Base-by-base conservation (phyloP, 805 yeast species). In the Ascoidea tarda region DNA sequence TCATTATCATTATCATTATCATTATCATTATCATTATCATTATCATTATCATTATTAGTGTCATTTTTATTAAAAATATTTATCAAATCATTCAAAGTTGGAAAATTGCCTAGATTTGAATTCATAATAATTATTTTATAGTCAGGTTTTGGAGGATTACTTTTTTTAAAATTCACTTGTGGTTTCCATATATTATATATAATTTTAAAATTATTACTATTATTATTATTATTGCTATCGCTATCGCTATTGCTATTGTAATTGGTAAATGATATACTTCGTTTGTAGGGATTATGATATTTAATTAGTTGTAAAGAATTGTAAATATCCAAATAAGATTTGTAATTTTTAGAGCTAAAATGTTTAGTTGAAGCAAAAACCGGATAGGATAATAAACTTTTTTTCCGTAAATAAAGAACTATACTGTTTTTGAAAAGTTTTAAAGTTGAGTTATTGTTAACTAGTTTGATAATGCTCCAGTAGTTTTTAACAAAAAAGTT, bases 301-400 rank as follows among this genome's bases (percentile, higher is more conserved):
- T 38, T 14, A 10, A 38, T 38, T 38, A 38, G 14, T 38, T 4
- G 64, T 61, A 14, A 61, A 54, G 8, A 58, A 50, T 46, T 58
- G 58, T 8, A 66, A 49, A 28, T 50, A 53, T 12, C 53, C 49
- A 50, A 58, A 66, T 12, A 62, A 52, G 16, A 57, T 46, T 6
- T n/a, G 56, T 56, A 52, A 55, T n/a, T 46, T 31, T 12, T 54
- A 48, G 52, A 55, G 53, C 5, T 48, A 33, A 33, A 51, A 51
- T 31, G 49, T 38, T 21, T 28, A 21, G 28, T 21, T 1, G 32
- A 31, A 4, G 5, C 4, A 16, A 10, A 16, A 38, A 49, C 48
- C 16, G 46, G 6, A 38, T 38, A 38, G 16, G 12, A 6, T 21
- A 5, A 33, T 46, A 16, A 6, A 16, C 42, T 12, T 32, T 16